phyloP scores from a whole-genome alignment of 176 grass and related monocot species.

The Oryza brachyantha region DNA sequence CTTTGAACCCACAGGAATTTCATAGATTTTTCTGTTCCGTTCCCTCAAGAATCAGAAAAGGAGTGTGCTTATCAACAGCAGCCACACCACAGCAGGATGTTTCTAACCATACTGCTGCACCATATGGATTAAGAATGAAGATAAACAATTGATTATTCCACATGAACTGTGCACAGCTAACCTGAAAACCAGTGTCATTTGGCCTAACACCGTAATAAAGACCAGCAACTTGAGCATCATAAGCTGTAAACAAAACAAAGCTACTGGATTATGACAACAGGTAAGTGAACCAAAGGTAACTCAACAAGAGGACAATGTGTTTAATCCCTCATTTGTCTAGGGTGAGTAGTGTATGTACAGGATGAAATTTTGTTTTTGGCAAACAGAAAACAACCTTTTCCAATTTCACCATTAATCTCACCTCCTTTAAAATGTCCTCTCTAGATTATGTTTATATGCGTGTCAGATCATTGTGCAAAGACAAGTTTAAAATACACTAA shows the following conservation, averaged over 20 bases:
- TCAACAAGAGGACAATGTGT: not conserved
- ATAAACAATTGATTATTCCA: not conserved
- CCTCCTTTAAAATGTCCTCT: not conserved
- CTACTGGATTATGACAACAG: not conserved
- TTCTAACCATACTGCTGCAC: not conserved
- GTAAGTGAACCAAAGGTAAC: not conserved
- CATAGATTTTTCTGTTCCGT: no score
- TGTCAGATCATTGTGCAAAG: not conserved
- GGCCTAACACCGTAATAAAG: slow-evolving; percentile 62
- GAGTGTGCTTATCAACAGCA: not conserved
- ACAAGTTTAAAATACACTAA: no score
- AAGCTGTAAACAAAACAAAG: slow-evolving; percentile 63
- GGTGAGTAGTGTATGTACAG: not conserved
- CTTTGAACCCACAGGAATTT: no score
- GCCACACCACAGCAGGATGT: not conserved
- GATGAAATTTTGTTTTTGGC: not conserved
- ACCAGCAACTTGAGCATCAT: slow-evolving; percentile 95
- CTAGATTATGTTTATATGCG: not conserved
- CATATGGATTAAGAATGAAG: slow-evolving; percentile 11
- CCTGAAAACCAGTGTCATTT: slow-evolving; percentile 83
- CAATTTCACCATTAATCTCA: not conserved
- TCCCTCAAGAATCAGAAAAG: no score
- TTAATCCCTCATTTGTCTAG: slow-evolving; percentile 9
- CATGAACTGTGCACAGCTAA: slow-evolving; percentile 9
- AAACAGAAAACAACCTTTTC: not conserved